Conservation (phyloP, 306 rosid species). For the Citrullus colocynthis region DNA sequence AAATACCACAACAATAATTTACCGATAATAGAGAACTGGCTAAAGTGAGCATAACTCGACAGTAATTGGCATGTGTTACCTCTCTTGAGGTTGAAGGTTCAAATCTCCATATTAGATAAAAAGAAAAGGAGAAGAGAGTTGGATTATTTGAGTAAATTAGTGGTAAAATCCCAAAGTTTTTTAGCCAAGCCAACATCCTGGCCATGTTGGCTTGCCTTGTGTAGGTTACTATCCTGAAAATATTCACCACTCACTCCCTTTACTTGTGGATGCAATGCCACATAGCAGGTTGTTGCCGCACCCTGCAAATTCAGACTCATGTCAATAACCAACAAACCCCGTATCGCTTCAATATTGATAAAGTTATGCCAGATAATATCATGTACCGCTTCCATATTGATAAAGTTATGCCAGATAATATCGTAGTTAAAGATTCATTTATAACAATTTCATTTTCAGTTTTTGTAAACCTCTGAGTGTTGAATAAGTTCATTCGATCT, state of each 20-base stretch:
- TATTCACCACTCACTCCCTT: slow-evolving; percentile 52
- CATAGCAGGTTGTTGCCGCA: slow-evolving; percentile 82
- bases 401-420: not conserved
- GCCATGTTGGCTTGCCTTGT: slow-evolving; percentile 33
- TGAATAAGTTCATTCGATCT: not conserved
- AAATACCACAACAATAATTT: not conserved
- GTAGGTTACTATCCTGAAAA: slow-evolving; percentile 38
- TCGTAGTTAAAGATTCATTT: not conserved
- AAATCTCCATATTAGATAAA: not conserved
- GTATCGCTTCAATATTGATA: not conserved
- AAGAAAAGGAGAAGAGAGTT: not conserved
- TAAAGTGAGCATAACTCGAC: not conserved
- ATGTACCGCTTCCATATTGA: not conserved
- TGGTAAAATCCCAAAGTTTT: slow-evolving; percentile 75
- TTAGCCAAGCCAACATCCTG: slow-evolving; percentile 45
- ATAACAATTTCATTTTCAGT: not conserved
- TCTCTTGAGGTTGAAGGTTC: too few relatives aligned
- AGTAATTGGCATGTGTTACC: too few relatives aligned
- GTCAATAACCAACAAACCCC: not conserved
- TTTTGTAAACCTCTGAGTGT: not conserved
- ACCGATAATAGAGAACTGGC: not conserved
- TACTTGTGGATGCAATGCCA: slow-evolving; percentile 58
- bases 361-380: not conserved
- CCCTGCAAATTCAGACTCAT: slow-evolving; percentile 35
- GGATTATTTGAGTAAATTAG: slow-evolving; percentile 15